Evolutionary conservation across 345 rosid genomes (phyloP).

Genomic region (Litchi chinensis): DNA sequence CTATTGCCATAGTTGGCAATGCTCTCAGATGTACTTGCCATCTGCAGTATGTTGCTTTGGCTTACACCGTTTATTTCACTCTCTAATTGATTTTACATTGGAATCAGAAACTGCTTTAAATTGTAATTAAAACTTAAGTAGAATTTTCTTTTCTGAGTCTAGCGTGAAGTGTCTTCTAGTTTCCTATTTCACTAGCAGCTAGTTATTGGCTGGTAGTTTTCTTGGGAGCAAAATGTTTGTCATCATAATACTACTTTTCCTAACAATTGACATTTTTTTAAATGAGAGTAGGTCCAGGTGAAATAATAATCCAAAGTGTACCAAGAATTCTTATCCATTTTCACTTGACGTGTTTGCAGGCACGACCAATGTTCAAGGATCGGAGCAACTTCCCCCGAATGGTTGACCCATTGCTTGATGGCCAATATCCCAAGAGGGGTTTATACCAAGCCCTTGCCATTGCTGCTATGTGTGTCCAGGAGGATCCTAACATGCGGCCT

Average conservation of each 20-base stretch:
- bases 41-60: neutral
- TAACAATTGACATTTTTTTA: neutral
- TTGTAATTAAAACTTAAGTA: neutral
- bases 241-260: neutral
- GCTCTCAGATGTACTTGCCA: constrained; percentile 6
- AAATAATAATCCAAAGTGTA: neutral
- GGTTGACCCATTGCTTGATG: constrained; percentile 81
- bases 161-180: neutral
- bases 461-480: constrained; percentile 96
- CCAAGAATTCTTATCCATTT: neutral
- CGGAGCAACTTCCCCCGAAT: constrained; percentile 65
- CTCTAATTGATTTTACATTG: neutral
- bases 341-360: constrained; percentile 43
- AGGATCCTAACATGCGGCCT: constrained; percentile 83
- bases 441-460: constrained; percentile 89
- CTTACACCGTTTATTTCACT: neutral
- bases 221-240: too few species aligned
- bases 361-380: constrained; percentile 85
- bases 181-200: neutral
- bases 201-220: neutral
- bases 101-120: neutral
- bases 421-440: constrained; percentile 74
- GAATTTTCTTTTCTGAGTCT: neutral
- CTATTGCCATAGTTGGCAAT: constrained; percentile 5
- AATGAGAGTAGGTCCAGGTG: neutral